Conservation (phyloP, 2,329 filamentous ascomycete species). For the Pochonia chlamydosporia region DNA sequence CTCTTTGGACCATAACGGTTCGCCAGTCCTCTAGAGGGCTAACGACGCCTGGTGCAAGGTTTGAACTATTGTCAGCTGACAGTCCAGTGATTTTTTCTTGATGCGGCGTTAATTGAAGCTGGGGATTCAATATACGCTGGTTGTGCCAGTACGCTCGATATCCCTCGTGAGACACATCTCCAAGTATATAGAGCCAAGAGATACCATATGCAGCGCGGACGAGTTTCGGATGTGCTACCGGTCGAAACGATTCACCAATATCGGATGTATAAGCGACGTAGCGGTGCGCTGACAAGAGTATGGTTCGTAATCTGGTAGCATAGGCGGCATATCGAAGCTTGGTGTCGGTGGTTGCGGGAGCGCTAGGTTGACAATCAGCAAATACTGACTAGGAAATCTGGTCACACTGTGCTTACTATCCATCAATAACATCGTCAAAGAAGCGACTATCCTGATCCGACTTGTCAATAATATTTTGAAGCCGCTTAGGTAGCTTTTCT, state of each 20-base stretch:
- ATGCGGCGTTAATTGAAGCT: conserved; percentile 46
- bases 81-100: conserved; percentile 45
- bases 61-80: conserved; percentile 22
- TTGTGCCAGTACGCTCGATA: conserved; percentile 93
- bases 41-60: conserved; percentile 35
- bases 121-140: conserved; percentile 66
- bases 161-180: conserved; percentile 87
- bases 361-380: conserved; percentile 19
- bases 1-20: conserved; percentile 85
- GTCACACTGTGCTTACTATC: conserved; percentile 55
- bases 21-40: conserved; percentile 83
- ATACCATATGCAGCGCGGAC: conserved; percentile 82
- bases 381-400: conserved; percentile 9
- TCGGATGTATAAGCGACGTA: conserved; percentile 97
- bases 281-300: conserved; percentile 83
- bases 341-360: conserved; percentile 73
- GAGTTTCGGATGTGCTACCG: conserved; percentile 78
- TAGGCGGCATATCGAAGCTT: conserved; percentile 90
- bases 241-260: conserved; percentile 93
- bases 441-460: conserved; percentile 62
- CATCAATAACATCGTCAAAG: conserved; percentile 71
- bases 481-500: conserved; percentile 46
- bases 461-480: conserved; percentile 54
- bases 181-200: conserved; percentile 86
- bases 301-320: conserved; percentile 75